Base-by-base conservation (phyloP, 179 eudicot genomes). In the Corrigiola litoralis region DNA sequence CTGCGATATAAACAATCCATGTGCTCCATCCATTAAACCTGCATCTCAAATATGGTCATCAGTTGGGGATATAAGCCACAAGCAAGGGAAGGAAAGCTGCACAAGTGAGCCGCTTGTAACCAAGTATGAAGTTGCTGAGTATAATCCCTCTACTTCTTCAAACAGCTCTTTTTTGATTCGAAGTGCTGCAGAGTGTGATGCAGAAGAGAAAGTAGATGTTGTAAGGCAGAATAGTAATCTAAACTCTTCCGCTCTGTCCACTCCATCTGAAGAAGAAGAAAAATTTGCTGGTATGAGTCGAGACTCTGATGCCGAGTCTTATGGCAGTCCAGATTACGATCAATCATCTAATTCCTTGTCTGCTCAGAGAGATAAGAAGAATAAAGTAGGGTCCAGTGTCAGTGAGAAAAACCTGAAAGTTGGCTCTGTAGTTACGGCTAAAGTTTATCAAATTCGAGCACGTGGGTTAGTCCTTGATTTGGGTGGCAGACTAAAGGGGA, bases 401-500 rank as follows among this genome's bases (percentile, higher is more conserved):
- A 58, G 66, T 75, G 91, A 81, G 20, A 84, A 79, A 60, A 82
- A 62, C 44, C 67, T 94, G 42, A 90, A 79, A 79, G 56, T 90
- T 59, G 96, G 95, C 45, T 71, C 68, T 51, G 52, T 72, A 72
- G 72, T 88, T 60, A 83, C 75, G 20, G 96, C 96, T 16, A 88
- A 75, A 78, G 94, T 94, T 69, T 71, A 82, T 72, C 95, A 90
- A 81, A 74, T 90, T 65, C 97, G 97, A 67, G 80, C 91, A 40
- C 96, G 77, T 42, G 99, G 99, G 23, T 74, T 94, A 73, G 96
- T 90, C 46, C 95, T 94, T 40, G 95, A 94, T 74, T 68, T 90
- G 75, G 96, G 92, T 34, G 80, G 84, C 37, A 96, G 88, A 47
- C 70, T 90, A 33, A 85, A 79, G 66, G 99, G 96, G 49, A 90